Percentiles rank a stretch among this genome's conserved stretches.
Conservation (phyloP, 148 eudicot species). For the Salicornia ramosissima region DNA sequence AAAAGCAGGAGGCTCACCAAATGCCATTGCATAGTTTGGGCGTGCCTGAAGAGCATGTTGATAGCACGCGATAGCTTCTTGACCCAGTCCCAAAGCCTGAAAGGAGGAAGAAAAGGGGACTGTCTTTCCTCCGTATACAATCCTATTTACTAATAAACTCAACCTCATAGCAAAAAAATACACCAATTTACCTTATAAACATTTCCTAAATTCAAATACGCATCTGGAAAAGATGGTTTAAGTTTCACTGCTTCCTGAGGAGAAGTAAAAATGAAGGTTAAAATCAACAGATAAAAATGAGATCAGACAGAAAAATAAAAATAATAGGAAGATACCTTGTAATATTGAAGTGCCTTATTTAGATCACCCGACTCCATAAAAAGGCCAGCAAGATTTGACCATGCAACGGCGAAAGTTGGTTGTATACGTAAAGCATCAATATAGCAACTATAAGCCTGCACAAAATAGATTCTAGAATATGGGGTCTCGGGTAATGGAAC, state of each 20-base stretch:
- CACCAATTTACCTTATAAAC: slow-evolving; percentile 72
- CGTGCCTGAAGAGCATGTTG: slow-evolving; percentile 84
- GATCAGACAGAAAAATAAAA: not conserved
- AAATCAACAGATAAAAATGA: not conserved
- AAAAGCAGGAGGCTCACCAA: slow-evolving; percentile 50
- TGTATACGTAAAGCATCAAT: slow-evolving; percentile 39
- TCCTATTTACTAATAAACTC: slow-evolving; percentile 9
- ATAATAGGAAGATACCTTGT: slow-evolving; percentile 47
- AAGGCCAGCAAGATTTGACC: slow-evolving; percentile 52
- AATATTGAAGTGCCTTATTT: slow-evolving; percentile 48
- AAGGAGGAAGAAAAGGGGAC: slow-evolving; percentile 21
- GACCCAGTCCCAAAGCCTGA: slow-evolving; percentile 84
- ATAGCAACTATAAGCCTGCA: slow-evolving; percentile 61
- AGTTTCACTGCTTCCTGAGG: slow-evolving; percentile 85
- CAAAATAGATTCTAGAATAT: slow-evolving; percentile 45
- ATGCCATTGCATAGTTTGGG: slow-evolving; percentile 87
- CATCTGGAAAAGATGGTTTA: slow-evolving; percentile 87
- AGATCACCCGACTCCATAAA: slow-evolving; percentile 48
- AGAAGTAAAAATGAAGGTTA: slow-evolving; percentile 1
- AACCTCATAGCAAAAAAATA: not conserved
- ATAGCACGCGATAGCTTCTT: slow-evolving; percentile 79
- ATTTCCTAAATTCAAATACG: slow-evolving; percentile 78
- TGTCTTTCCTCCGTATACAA: slow-evolving; percentile 3
- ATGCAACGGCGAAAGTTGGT: slow-evolving; percentile 49
- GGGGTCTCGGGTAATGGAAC: slow-evolving; percentile 48